These are phyloP conservation scores for Pisolithus thermaeus DNA, from an alignment of 1,284 basidiomycete genomes.

Conservation along the genomic window DNA sequence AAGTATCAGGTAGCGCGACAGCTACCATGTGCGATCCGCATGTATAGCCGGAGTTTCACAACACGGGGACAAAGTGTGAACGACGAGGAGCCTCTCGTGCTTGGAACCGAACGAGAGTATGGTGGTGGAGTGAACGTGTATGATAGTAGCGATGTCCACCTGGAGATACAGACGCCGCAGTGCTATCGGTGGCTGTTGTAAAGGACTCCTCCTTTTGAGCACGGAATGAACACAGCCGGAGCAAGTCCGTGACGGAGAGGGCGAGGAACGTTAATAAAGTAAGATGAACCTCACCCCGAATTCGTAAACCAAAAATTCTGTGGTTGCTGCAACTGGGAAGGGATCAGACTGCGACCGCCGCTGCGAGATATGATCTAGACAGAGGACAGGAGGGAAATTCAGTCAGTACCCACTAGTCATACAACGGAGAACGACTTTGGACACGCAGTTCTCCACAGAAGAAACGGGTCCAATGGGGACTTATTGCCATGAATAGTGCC, in stretches of 20 bases:
- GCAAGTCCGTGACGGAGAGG: conserved; percentile 4
- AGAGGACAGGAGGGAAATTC: background rate
- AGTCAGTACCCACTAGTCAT: background rate
- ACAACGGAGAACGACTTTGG: conserved; percentile 1
- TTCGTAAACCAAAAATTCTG: background rate
- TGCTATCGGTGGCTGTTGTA: conserved; percentile 16
- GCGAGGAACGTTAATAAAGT: conserved; percentile 1
- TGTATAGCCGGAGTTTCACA: conserved; percentile 17
- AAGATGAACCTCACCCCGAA: background rate
- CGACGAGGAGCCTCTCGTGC: conserved; percentile 1
- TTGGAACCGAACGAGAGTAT: background rate
- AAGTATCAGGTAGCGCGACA: conserved; percentile 35
- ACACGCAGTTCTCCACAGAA: conserved; percentile 1
- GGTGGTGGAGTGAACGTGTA: conserved; percentile 14
- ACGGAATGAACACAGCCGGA: conserved; percentile 9
- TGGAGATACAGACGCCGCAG: conserved; percentile 4
- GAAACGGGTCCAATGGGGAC: conserved; percentile 1
- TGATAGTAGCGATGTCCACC: conserved; percentile 9
- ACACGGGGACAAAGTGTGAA: conserved; percentile 7
- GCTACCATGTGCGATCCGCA: conserved; percentile 41
- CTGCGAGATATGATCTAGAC: background rate
- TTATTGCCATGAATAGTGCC: conserved; percentile 5
- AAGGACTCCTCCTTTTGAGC: conserved; percentile 9
- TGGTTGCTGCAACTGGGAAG: background rate
- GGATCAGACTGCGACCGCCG: background rate